Evolutionary conservation across 305 asterid genomes (phyloP), one percentile per base, ranked within the genome.

Genomic region (Rubia tinctorum): DNA sequence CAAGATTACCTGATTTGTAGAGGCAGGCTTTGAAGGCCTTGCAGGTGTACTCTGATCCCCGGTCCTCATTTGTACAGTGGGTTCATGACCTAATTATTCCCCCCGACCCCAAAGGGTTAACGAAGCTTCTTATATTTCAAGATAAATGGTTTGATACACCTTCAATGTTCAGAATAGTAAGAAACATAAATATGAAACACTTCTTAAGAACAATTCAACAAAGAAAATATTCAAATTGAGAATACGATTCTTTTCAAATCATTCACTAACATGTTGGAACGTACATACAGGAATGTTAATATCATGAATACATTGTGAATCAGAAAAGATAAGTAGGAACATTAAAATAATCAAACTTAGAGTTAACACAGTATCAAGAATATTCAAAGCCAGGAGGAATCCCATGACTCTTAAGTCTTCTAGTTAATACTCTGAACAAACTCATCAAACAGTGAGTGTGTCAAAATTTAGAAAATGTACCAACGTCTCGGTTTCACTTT

Each of bases 1-100:
- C 71, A 53, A 66, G 76, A 60, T 72, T 42, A 89, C 97, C 91
- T 84, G 91, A 77, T 74, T 69, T 62, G 88, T 78, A 68, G 91
- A 61, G 69, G 86, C 74, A 59, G 90, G 82, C 79, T 87, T 90
- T 70, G 93, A 84, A 81, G 91, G 72, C 83, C 85, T 91, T 47
- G 80, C 74, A 11, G 93, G 86, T 8, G 88, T 82, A 81, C 82
- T 81, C 80, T 86, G 89, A 73, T 91, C 93, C 66, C 92, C 87
- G 66, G 93, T 72, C 74, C 93, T 93, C 97, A 91, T 90, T 65
- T 65, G 71, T 82, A 72, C 77, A 82, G 79, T 80, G 72, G 69
- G 45, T 76, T 55, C 77, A 63, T 65, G 77, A 65, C 72, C 76
- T 78, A 65, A 66, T 75, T 71, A 75, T 78, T 68, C 40, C 73